phyloP scores from a whole-genome alignment of 768 basidiomycete species.

The Hericium coralloides region DNA sequence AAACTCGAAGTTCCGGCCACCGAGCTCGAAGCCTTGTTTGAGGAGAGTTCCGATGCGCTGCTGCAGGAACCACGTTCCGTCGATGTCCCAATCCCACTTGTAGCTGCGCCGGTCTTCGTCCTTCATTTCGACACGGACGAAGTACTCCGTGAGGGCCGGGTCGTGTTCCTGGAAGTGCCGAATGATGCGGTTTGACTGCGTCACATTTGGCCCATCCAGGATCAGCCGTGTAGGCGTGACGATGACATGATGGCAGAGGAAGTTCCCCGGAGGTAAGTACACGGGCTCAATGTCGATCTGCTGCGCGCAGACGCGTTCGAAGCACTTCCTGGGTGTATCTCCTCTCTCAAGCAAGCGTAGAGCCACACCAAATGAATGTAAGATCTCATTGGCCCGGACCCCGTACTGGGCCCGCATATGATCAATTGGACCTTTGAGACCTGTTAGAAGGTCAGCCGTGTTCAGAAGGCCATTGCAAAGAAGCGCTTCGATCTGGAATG shows the following conservation, averaged over 20 bases:
- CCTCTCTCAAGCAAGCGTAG: slow-evolving; percentile 36
- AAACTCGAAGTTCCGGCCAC: slow-evolving; percentile 67
- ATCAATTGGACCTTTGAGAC: slow-evolving; percentile 36
- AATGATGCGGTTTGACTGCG: slow-evolving; percentile 76
- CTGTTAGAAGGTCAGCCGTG: slow-evolving; percentile 41
- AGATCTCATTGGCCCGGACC: slow-evolving; percentile 33
- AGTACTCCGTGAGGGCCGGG: slow-evolving; percentile 49
- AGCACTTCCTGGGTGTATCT: slow-evolving; percentile 37
- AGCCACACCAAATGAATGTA: slow-evolving; percentile 44
- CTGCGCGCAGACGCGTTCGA: slow-evolving; percentile 26
- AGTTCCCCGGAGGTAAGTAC: slow-evolving; percentile 28
- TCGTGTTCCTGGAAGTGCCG: slow-evolving; percentile 37
- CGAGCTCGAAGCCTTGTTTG: slow-evolving; percentile 59
- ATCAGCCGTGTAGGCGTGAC: slow-evolving; percentile 68
- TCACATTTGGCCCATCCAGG: slow-evolving; percentile 67
- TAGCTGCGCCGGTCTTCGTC: slow-evolving; percentile 77
- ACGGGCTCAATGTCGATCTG: slow-evolving; percentile 13
- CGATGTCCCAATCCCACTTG: slow-evolving; percentile 61
- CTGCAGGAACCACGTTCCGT: slow-evolving; percentile 45
- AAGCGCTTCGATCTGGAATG: slow-evolving; percentile 71
- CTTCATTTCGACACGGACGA: slow-evolving; percentile 76
- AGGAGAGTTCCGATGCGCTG: slow-evolving; percentile 26
- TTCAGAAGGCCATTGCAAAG: slow-evolving; percentile 58
- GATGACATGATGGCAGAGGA: slow-evolving; percentile 67
- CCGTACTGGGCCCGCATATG: slow-evolving; percentile 27